A percentile compares a stretch with the other conserved stretches of the same genome.
Evolutionary conservation across 441 rosid species (phyloP).

Genomic region (Populus tomentosa): DNA sequence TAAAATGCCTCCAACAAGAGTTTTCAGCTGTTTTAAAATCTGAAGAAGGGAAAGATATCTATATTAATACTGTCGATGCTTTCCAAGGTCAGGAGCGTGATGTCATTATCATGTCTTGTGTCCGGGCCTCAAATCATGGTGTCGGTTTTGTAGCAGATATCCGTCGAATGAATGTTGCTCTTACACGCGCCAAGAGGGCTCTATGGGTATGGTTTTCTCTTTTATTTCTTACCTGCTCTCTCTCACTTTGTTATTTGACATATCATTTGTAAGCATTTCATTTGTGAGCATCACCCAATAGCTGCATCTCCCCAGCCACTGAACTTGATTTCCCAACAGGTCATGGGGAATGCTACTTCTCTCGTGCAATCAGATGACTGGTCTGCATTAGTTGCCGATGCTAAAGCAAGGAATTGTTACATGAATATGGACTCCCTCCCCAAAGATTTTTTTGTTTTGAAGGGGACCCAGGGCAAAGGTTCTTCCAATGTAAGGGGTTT

Average conservation of each 20-base stretch:
- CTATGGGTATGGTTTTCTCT: conserved; percentile 79
- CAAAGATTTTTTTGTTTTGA: conserved; percentile 50
- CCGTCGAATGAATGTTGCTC: conserved; percentile 98
- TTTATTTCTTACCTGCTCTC: background rate
- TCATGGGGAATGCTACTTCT: conserved; percentile 93
- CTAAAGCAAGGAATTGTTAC: conserved; percentile 81
- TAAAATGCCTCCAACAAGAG: conserved; percentile 90
- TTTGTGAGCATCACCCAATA: conserved; percentile 2
- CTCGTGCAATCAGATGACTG: conserved; percentile 83
- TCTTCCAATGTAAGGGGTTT: conserved; percentile 52
- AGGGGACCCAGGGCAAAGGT: conserved; percentile 56
- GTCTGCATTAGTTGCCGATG: conserved; percentile 87
- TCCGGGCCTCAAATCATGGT: conserved; percentile 92
- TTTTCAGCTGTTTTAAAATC: conserved; percentile 71
- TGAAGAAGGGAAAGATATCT: conserved; percentile 90
- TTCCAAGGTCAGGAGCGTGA: conserved; percentile 99
- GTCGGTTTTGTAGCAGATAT: conserved; percentile 98
- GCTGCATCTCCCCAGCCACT: background rate
- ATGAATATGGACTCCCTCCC: conserved; percentile 92
- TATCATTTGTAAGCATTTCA: background rate
- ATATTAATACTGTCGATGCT: conserved; percentile 97
- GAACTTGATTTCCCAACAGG: conserved; percentile 43
- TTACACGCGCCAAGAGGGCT: conserved; percentile 97
- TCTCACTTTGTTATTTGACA: background rate
- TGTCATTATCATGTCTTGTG: conserved; percentile 98